Conservation (phyloP, 192 early-diverging fungal genomes). For the Thamnidium elegans region DNA sequence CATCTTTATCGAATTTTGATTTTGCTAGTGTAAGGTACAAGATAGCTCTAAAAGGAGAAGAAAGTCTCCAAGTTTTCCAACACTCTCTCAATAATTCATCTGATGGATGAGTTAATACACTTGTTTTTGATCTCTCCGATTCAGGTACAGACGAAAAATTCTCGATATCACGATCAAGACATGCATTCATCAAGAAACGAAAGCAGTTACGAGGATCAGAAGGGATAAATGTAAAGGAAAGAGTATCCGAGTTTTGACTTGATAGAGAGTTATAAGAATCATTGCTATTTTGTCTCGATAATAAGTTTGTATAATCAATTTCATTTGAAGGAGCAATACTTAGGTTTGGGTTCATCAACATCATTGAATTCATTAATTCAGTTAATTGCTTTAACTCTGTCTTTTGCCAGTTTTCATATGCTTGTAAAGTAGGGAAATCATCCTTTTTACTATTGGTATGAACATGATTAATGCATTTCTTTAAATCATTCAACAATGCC, state of each 20-base stretch:
- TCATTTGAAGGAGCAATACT: slow-evolving; percentile 24
- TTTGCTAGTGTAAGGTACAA: slow-evolving; percentile 49
- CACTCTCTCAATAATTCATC: slow-evolving; percentile 62
- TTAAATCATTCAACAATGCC: slow-evolving; percentile 45
- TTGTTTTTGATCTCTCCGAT: slow-evolving; percentile 36
- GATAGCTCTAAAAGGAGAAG: slow-evolving; percentile 46
- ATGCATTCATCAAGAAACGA: slow-evolving; percentile 56
- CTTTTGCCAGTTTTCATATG: slow-evolving; percentile 54
- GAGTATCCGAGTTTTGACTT: slow-evolving; percentile 17
- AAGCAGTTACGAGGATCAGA: slow-evolving; percentile 56
- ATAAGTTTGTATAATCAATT: slow-evolving; percentile 20
- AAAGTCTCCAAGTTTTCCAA: slow-evolving; percentile 63
- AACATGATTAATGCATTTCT: slow-evolving; percentile 47
- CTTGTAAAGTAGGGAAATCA: slow-evolving; percentile 45
- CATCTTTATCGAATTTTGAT: slow-evolving; percentile 40
- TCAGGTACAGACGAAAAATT: slow-evolving; percentile 23
- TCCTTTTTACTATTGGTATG: slow-evolving; percentile 37
- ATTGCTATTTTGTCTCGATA: neutral
- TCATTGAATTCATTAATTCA: slow-evolving; percentile 45
- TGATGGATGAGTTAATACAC: slow-evolving; percentile 48
- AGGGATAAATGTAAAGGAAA: slow-evolving; percentile 52
- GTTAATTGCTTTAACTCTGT: slow-evolving; percentile 52
- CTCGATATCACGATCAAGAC: slow-evolving; percentile 55
- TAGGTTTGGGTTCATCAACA: slow-evolving; percentile 39
- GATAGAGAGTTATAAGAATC: neutral